Percentiles rank a stretch among this genome's conserved stretches.
phyloP scores from a whole-genome alignment of 2,329 filamentous ascomycete species.

The Biscogniauxia mediterranea region DNA sequence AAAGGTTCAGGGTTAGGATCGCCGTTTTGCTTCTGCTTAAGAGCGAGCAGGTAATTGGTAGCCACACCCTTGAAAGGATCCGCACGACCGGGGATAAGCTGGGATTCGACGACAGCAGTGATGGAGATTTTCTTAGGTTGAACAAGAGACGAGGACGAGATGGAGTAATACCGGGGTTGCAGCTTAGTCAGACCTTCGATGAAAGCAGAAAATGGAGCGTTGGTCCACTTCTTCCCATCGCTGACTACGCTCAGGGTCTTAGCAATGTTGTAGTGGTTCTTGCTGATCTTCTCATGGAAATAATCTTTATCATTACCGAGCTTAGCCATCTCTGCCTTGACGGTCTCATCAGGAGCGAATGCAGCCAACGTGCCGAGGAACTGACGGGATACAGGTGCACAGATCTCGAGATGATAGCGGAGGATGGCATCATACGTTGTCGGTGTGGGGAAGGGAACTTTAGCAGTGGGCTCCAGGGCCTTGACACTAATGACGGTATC shows the following conservation, averaged over 20 bases:
- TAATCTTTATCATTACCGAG: slow-evolving; percentile 93
- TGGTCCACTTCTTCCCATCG: slow-evolving; percentile 73
- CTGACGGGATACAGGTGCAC: slow-evolving; percentile 92
- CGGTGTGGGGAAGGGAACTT: slow-evolving; percentile 95
- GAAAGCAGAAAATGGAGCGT: slow-evolving; percentile 88
- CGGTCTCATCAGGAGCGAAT: slow-evolving; percentile 81
- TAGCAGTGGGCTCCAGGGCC: slow-evolving; percentile 89
- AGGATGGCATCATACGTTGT: slow-evolving; percentile 93
- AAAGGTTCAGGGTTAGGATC: slow-evolving; percentile 79
- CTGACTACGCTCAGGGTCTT: slow-evolving; percentile 74
- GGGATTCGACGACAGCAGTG: slow-evolving; percentile 89
- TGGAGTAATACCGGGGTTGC: slow-evolving; percentile 98
- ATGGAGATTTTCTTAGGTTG: slow-evolving; percentile 95
- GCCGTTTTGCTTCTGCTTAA: slow-evolving; percentile 96
- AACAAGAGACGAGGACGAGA: slow-evolving; percentile 92
- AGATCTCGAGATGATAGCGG: slow-evolving; percentile 96
- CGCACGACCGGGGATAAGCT: slow-evolving; percentile 71
- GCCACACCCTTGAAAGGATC: slow-evolving; percentile 88
- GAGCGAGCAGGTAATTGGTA: slow-evolving; percentile 91
- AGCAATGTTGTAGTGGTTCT: slow-evolving; percentile 84
- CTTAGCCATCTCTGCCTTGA: slow-evolving; percentile 84
- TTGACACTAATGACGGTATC: slow-evolving; percentile 84
- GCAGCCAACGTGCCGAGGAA: slow-evolving; percentile 83
- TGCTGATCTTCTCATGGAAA: slow-evolving; percentile 81
- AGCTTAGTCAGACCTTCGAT: slow-evolving; percentile 94